These are phyloP conservation scores for Lentinula novae-zelandiae DNA, from an alignment of 1,284 basidiomycete genomes.

Conservation along the genomic window DNA sequence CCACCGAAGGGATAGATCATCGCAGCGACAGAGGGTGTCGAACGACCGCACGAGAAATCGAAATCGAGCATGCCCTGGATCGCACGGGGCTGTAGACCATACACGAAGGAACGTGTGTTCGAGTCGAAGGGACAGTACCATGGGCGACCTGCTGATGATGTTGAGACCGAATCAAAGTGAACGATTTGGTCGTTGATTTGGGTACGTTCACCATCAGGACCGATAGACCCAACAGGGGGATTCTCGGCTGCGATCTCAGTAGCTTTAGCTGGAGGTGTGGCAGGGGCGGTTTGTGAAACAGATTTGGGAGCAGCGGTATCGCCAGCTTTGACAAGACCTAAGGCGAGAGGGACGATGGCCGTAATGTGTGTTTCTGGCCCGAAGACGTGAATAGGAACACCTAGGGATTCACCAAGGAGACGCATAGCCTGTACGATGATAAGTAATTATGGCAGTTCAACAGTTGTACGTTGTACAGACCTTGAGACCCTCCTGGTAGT, in stretches of 20 bases:
- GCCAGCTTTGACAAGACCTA: conserved; percentile 56
- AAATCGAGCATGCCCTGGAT: conserved; percentile 99
- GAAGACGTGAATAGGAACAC: conserved; percentile 95
- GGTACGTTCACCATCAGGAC: conserved; percentile 76
- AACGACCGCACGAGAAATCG: conserved; percentile 95
- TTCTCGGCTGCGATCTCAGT: conserved; percentile 29
- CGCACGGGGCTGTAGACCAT: conserved; percentile 97
- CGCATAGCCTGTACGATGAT: conserved; percentile 90
- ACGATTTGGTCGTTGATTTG: conserved; percentile 90
- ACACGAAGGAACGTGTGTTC: conserved; percentile 92
- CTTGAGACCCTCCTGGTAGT: conserved; percentile 76
- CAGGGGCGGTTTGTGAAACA: conserved; percentile 25
- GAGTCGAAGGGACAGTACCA: conserved; percentile 90
- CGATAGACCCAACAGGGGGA: conserved; percentile 71
- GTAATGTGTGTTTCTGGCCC: conserved; percentile 99
- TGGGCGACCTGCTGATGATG: conserved; percentile 44
- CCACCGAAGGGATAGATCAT: conserved; percentile 99
- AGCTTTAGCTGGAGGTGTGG: conserved; percentile 24
- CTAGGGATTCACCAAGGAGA: conserved; percentile 94
- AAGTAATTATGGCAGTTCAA: not conserved
- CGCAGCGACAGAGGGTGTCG: conserved; percentile 92
- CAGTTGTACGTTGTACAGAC: not conserved
- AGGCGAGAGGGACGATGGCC: conserved; percentile 95
- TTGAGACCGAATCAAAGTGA: conserved; percentile 59
- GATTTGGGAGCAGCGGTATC: conserved; percentile 37